Percentiles rank a stretch among this genome's conserved stretches.
These are phyloP conservation scores for Colletotrichum karsti DNA, from an alignment of 2,329 filamentous ascomycete species.

Conservation along the genomic window DNA sequence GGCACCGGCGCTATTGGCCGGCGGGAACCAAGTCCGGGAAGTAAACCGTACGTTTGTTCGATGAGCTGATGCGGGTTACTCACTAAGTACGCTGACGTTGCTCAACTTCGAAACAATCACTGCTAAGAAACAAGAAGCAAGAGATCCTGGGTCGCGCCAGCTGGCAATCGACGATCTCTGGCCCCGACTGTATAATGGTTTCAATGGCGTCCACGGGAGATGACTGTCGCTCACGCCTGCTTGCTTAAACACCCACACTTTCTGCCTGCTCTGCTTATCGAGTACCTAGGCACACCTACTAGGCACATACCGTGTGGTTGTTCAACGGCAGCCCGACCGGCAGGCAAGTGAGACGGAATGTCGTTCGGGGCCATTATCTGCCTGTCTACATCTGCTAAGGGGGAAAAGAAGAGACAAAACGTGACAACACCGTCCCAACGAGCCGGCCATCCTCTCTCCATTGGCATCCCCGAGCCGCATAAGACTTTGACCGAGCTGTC, in stretches of 20 bases:
- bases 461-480: constrained; percentile 5
- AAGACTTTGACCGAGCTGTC: constrained; percentile 14
- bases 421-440: background rate
- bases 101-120: constrained; percentile 7
- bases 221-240: background rate
- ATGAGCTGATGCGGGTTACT: constrained; percentile 12
- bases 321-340: no score
- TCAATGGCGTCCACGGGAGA: no score
- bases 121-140: background rate
- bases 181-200: background rate
- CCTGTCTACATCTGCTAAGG: background rate
- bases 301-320: no score
- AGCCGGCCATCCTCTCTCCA: background rate
- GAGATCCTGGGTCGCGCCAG: background rate
- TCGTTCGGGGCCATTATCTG: no score
- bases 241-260: no score
- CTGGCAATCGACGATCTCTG: constrained; percentile 3
- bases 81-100: constrained; percentile 13
- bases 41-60: background rate
- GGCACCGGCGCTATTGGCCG: constrained; percentile 17
- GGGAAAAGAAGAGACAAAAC: no score
- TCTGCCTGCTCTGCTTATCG: no score
- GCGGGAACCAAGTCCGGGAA: background rate
- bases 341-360: no score
- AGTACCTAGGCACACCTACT: no score